Base-by-base conservation (phyloP, 768 basidiomycete genomes). In the Udeniomyces megalosporus region DNA sequence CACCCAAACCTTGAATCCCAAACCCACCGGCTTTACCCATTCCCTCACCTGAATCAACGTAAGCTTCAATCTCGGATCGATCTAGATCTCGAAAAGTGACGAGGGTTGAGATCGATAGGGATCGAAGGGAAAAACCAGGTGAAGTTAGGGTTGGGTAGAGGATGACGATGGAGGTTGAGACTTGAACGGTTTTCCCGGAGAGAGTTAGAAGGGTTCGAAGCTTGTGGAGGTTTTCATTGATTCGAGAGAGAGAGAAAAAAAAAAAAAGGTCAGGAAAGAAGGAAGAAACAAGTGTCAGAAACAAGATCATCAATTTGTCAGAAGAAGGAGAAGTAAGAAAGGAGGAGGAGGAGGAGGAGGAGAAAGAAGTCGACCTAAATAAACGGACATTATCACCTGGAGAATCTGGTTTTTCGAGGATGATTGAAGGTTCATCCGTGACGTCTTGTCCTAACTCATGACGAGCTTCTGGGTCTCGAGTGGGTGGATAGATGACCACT, bases 1-100 rank as follows among this genome's bases (percentile, higher is more conserved):
- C 85, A 0, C 93, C 93, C 2, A 85, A 75, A 1, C 89, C 88
- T 52, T 96, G 93, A 45, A 90, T 82, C 1, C 89, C 90, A 71
- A 96, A 97, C 0, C 93, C 93, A 3, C 93, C 93, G 0, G 93
- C 92, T 35, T 65, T 65, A 2, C 53, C 63, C 17, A 45, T 38
- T 1, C 63, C 63, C 12, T 65, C 63, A 1, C 58, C 58, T 1
- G 58, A 47, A 22, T 58, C 58, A 4, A 58, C 63, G 42, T 65
- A 65, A 7, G 52, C 58, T 28, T 55, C 53, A 1, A 58, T n/a
- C 28, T 26, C 22, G 52, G 26, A 1, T 51, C 28, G 44, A 34
- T 52, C 5, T 59, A n/a, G n/a, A n/a, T n/a, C 51, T 17, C 32
- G 42, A 31, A 65, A 60, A 24, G 29, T 47, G 1, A 65, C 57